phyloP scores from a whole-genome alignment of 352 stramenopile genomes.

The Pythium rhizo-oryzae region DNA sequence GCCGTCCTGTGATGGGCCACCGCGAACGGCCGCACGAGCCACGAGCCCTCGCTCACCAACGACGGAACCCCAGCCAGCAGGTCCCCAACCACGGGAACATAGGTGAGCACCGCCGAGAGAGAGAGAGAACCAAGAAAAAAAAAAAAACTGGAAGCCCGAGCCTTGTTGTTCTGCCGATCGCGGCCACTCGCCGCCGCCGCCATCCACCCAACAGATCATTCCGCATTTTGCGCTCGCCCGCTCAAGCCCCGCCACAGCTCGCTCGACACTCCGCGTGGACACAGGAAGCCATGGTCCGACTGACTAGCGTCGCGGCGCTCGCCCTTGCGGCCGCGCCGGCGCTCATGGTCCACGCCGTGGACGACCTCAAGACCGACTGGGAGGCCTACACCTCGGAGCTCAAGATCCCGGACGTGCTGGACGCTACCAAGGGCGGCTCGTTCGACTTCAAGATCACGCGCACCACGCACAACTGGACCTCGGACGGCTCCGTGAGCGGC shows the following conservation, averaged over 20 bases:
- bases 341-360: constrained; percentile 17
- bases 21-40: not conserved
- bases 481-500: constrained; percentile 28
- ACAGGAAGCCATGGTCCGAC: constrained; percentile 9
- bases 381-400: constrained; percentile 37
- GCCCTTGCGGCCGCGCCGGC: constrained; percentile 12
- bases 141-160: constrained; percentile 27
- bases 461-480: constrained; percentile 37
- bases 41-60: constrained; percentile 9
- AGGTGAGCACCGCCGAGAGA: no score
- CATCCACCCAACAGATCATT: constrained; percentile 9
- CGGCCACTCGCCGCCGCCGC: constrained; percentile 15
- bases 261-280: no score
- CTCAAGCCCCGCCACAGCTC: not conserved
- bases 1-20: constrained; percentile 12
- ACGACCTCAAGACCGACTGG: constrained; percentile 42
- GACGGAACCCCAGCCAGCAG: not conserved
- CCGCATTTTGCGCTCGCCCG: constrained; percentile 24
- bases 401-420: constrained; percentile 41
- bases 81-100: not conserved
- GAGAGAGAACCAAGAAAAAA: no score
- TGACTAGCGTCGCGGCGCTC: constrained; percentile 14
- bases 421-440: constrained; percentile 38
- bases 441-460: constrained; percentile 44
- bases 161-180: constrained; percentile 57